These are phyloP conservation scores for Xerocomus spinulosus DNA, from an alignment of 768 basidiomycete genomes.

Conservation along the genomic window DNA sequence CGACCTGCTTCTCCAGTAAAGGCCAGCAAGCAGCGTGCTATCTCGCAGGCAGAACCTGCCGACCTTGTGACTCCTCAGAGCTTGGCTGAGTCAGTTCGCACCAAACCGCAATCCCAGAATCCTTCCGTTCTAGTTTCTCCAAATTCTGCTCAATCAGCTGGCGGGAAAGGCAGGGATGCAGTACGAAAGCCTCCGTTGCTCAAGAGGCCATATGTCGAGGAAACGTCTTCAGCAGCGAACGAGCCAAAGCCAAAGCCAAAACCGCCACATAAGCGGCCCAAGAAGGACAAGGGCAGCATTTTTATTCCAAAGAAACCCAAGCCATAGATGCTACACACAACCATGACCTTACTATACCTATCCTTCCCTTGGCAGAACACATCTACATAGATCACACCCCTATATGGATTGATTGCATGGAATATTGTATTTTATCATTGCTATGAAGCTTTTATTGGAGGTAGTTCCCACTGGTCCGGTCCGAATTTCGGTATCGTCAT, in stretches of 20 bases:
- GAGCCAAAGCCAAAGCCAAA: constrained; percentile 23
- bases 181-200: constrained; percentile 5
- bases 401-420: constrained; percentile 7
- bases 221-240: constrained; percentile 14
- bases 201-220: constrained; percentile 20
- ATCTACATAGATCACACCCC: constrained; percentile 9
- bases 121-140: not conserved
- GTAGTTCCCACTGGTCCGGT: constrained; percentile 82
- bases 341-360: constrained; percentile 1
- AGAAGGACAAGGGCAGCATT: constrained; percentile 36
- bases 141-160: not conserved
- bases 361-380: not conserved
- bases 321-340: constrained; percentile 13
- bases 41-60: constrained; percentile 22
- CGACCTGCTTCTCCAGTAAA: constrained; percentile 21
- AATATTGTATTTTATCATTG: constrained; percentile 20
- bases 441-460: constrained; percentile 41
- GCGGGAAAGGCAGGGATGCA: constrained; percentile 7
- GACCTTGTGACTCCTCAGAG: constrained; percentile 39
- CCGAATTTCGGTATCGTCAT: constrained; percentile 85
- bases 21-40: constrained; percentile 19
- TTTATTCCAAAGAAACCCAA: constrained; percentile 62
- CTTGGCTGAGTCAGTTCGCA: constrained; percentile 28
- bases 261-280: constrained; percentile 28
- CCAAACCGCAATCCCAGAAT: constrained; percentile 19